Conservation (phyloP, 352 stramenopile genomes). For the Phytophthora podocarpi region DNA sequence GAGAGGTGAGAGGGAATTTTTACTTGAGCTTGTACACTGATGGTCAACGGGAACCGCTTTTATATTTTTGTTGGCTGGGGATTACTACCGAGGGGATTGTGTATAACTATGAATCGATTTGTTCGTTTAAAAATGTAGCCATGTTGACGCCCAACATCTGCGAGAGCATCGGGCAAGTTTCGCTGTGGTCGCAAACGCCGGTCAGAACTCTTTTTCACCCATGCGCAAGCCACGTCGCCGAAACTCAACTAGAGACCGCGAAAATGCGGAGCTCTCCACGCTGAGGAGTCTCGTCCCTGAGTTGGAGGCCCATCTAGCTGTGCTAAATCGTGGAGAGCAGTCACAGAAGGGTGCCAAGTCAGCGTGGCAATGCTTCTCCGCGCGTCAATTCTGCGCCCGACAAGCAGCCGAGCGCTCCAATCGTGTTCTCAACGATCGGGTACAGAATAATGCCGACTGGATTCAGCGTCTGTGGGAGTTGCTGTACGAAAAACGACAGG, state of each 20-base stretch:
- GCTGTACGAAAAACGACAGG: slow-evolving; percentile 15
- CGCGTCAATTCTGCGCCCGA: slow-evolving; percentile 18
- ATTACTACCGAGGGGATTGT: too few species aligned
- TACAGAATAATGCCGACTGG: slow-evolving; percentile 36
- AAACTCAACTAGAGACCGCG: slow-evolving; percentile 39
- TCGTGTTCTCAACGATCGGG: background rate
- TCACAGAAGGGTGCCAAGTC: background rate
- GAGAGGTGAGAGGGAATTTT: too few species aligned
- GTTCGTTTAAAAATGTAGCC: too few species aligned
- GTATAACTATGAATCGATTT: too few species aligned
- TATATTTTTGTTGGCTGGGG: too few species aligned
- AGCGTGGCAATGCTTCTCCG: slow-evolving; percentile 18
- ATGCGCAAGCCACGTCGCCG: slow-evolving; percentile 16
- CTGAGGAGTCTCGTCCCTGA: slow-evolving; percentile 19
- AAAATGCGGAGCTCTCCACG: slow-evolving; percentile 24
- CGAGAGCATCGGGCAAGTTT: background rate
- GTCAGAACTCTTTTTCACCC: background rate
- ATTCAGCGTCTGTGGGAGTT: slow-evolving; percentile 38
- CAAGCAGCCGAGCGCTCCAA: slow-evolving; percentile 10
- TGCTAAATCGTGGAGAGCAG: background rate
- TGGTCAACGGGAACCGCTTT: too few species aligned
- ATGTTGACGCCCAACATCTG: background rate
- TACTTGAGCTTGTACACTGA: too few species aligned
- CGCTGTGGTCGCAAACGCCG: background rate
- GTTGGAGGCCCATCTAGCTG: slow-evolving; percentile 16